Percentiles rank a stretch among this genome's conserved stretches.
phyloP scores from a whole-genome alignment of 2,329 filamentous ascomycete genomes.

The Botrytis pseudocinerea region DNA sequence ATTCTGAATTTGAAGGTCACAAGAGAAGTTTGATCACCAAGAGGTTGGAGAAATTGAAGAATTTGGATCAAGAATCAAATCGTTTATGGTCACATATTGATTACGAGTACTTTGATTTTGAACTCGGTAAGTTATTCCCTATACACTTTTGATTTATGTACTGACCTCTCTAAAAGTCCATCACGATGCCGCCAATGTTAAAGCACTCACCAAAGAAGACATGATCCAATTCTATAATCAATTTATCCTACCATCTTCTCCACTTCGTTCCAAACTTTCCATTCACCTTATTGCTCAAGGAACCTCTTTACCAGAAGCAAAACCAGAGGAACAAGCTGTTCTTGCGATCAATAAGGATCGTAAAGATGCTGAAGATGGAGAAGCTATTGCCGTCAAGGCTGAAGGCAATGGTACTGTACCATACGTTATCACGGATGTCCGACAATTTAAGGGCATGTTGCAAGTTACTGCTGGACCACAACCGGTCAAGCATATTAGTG shows the following conservation, averaged over 20 bases:
- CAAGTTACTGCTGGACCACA: conserved; percentile 70
- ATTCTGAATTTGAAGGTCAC: conserved; percentile 84
- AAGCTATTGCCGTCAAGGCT: conserved; percentile 27
- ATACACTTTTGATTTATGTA: conserved; percentile 16
- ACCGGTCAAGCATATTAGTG: conserved; percentile 72
- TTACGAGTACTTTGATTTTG: conserved; percentile 86
- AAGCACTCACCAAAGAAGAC: conserved; percentile 73
- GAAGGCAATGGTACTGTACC: conserved; percentile 53
- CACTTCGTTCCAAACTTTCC: conserved; percentile 75
- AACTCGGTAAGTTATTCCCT: conserved; percentile 62
- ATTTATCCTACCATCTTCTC: conserved; percentile 74
- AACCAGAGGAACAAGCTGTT: conserved; percentile 42
- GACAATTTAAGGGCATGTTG: conserved; percentile 76
- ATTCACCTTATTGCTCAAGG: conserved; percentile 78
- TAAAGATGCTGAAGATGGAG: conserved; percentile 34
- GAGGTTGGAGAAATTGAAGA: conserved; percentile 88
- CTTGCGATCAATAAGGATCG: conserved; percentile 39
- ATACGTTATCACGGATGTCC: conserved; percentile 72
- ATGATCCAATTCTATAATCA: conserved; percentile 76
- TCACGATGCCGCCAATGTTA: conserved; percentile 73
- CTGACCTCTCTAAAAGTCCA: conserved; percentile 30
- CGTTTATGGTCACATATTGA: conserved; percentile 84
- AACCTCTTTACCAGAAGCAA: conserved; percentile 46
- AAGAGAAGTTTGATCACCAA: conserved; percentile 88
- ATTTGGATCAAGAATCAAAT: conserved; percentile 78